Evolutionary conservation across 495 filamentous ascomycete species (phyloP).

Genomic region (Penicillium taxi): DNA sequence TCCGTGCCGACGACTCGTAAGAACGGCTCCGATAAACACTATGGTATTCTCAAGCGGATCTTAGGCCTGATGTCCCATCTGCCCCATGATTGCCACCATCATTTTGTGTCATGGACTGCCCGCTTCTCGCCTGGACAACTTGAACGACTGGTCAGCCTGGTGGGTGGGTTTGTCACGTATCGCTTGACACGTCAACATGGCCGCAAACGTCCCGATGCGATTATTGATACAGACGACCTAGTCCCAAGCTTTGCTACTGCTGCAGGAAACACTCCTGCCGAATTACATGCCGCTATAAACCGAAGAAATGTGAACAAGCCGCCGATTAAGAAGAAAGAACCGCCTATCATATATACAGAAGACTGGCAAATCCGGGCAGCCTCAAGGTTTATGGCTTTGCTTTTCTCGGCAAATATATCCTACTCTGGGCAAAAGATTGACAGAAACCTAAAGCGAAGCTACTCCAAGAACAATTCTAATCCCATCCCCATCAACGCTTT

Average conservation of each 20-base stretch:
- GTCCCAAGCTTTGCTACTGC: slow-evolving; percentile 62
- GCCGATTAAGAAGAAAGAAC: slow-evolving; percentile 33
- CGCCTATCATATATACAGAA: slow-evolving; percentile 61
- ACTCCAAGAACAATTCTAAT: slow-evolving; percentile 38
- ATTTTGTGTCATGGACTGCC: slow-evolving; percentile 80
- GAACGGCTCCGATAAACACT: slow-evolving; percentile 51
- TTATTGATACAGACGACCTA: slow-evolving; percentile 53
- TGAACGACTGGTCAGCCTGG: slow-evolving; percentile 63
- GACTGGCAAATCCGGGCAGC: slow-evolving; percentile 90
- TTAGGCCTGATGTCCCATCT: slow-evolving; percentile 73
- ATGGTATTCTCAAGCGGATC: slow-evolving; percentile 82
- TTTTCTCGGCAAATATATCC: slow-evolving; percentile 77
- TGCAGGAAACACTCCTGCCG: slow-evolving; percentile 53
- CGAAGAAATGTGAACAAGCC: slow-evolving; percentile 43
- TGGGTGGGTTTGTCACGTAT: slow-evolving; percentile 76
- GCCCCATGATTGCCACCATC: slow-evolving; percentile 67
- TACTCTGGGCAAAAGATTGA: slow-evolving; percentile 29
- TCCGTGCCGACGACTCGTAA: slow-evolving; percentile 9
- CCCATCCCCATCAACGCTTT: slow-evolving; percentile 75
- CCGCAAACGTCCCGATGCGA: slow-evolving; percentile 50
- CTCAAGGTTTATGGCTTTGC: slow-evolving; percentile 69
- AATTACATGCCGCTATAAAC: slow-evolving; percentile 74
- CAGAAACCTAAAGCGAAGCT: slow-evolving; percentile 7
- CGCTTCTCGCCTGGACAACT: slow-evolving; percentile 62
- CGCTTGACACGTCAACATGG: slow-evolving; percentile 66